Percentiles rank a stretch among this genome's conserved stretches.
These are phyloP conservation scores for Ascochyta rabiei DNA, from an alignment of 2,329 filamentous ascomycete species.

Conservation along the genomic window DNA sequence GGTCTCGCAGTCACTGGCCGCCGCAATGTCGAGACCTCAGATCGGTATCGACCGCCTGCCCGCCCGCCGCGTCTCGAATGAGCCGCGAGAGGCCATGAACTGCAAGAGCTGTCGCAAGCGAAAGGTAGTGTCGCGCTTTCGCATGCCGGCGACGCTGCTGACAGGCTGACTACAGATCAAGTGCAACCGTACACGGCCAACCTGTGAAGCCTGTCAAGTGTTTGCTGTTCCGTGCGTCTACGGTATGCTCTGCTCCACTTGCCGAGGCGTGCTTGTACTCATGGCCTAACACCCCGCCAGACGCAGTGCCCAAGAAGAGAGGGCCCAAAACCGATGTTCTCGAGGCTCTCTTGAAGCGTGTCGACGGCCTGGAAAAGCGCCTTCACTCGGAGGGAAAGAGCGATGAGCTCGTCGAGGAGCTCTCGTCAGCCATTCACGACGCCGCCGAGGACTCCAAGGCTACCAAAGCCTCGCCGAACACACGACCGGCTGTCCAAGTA, in stretches of 20 bases:
- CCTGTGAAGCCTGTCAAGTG: conserved; percentile 86
- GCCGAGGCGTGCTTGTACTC: conserved; percentile 7
- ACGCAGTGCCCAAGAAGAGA: conserved; percentile 87
- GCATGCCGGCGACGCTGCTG: conserved; percentile 13
- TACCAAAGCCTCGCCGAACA: conserved; percentile 25
- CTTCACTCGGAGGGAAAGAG: conserved; percentile 65
- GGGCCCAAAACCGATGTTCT: conserved; percentile 90
- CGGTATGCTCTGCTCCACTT: conserved; percentile 59
- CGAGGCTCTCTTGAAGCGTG: conserved; percentile 81
- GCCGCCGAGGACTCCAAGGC: conserved; percentile 28
- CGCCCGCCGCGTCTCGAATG: conserved; percentile 71
- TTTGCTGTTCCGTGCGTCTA: conserved; percentile 90
- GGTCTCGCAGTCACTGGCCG: conserved; percentile 36
- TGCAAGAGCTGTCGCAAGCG: conserved; percentile 93
- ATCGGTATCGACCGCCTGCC: conserved; percentile 82
- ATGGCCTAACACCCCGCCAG: conserved; percentile 52
- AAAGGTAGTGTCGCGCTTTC: conserved; percentile 65
- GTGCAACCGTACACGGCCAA: conserved; percentile 82
- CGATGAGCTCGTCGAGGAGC: conserved; percentile 43
- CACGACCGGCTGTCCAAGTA: conserved; percentile 35
- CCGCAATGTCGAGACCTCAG: conserved; percentile 72
- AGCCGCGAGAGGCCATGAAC: conserved; percentile 90
- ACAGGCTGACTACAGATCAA: conserved; percentile 70
- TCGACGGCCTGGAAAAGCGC: conserved; percentile 82
- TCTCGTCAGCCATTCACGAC: conserved; percentile 32